Evolutionary conservation across 2,329 filamentous ascomycete species (phyloP).

Genomic region (Decorospora gaudefroyi): DNA sequence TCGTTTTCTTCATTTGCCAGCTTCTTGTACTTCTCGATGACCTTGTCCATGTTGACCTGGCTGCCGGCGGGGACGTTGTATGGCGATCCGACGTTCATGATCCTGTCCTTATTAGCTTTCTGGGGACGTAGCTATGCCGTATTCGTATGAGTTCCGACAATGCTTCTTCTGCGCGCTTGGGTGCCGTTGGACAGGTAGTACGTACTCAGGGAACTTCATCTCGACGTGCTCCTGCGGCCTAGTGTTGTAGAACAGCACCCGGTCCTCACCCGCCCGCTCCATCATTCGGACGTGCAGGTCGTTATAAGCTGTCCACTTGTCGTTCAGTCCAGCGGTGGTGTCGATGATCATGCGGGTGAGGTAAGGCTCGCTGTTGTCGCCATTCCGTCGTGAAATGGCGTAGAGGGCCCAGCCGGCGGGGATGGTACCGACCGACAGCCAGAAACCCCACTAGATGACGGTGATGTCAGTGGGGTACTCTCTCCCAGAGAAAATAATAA

Average conservation of each 20-base stretch:
- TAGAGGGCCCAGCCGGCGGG: constrained; percentile 54
- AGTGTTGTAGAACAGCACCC: constrained; percentile 61
- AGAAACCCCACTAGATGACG: constrained; percentile 52
- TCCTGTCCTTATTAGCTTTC: constrained; percentile 50
- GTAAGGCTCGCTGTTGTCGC: constrained; percentile 48
- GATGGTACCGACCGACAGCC: constrained; percentile 52
- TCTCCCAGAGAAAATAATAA: not conserved
- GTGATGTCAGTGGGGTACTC: constrained; percentile 28
- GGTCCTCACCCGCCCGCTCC: constrained; percentile 66
- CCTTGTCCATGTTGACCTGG: constrained; percentile 60
- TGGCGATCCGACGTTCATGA: constrained; percentile 65
- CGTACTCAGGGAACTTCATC: constrained; percentile 68
- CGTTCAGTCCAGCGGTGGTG: constrained; percentile 59
- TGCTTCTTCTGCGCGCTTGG: not conserved
- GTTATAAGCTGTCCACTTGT: constrained; percentile 61
- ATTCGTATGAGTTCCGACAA: not conserved
- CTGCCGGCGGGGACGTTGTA: constrained; percentile 68
- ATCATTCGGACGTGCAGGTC: constrained; percentile 63
- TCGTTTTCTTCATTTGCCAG: constrained; percentile 61
- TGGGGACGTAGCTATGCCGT: not conserved
- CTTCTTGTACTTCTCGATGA: constrained; percentile 67
- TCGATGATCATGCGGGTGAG: constrained; percentile 59
- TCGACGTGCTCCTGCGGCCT: constrained; percentile 56
- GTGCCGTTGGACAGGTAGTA: constrained; percentile 22
- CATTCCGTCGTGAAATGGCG: constrained; percentile 49